Evolutionary conservation across 257 asterid genomes (phyloP).

Genomic region (Mitragyna speciosa): DNA sequence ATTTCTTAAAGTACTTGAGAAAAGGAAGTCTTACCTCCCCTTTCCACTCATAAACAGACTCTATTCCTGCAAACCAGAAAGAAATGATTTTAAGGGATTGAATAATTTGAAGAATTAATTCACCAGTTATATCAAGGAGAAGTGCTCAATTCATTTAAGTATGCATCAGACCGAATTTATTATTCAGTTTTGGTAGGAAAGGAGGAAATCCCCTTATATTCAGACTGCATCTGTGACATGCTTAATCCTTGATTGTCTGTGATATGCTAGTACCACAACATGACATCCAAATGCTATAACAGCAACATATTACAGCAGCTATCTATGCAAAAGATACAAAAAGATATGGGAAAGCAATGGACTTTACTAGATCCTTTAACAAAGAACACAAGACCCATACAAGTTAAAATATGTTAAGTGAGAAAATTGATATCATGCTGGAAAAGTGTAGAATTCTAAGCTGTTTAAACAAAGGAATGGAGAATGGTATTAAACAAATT

Average conservation of each 20-base stretch:
- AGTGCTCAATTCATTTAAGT: neutral
- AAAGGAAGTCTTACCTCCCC: conserved; percentile 62
- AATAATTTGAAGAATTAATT: neutral
- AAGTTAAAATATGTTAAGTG: neutral
- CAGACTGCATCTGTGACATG: neutral
- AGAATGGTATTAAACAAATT: too few relatives aligned
- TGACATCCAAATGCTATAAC: neutral
- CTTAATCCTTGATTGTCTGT: neutral
- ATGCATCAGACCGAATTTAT: neutral
- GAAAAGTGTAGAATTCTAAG: too few relatives aligned
- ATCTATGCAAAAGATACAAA: neutral
- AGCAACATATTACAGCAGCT: conserved; percentile 1
- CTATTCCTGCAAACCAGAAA: conserved; percentile 58
- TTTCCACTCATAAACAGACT: conserved; percentile 87
- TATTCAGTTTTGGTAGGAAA: neutral
- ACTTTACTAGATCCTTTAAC: neutral
- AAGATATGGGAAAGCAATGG: neutral
- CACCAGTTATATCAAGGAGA: neutral
- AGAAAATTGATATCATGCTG: neutral
- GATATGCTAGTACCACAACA: neutral
- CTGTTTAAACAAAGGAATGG: too few relatives aligned
- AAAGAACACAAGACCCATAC: neutral
- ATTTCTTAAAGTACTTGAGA: neutral
- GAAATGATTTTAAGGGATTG: neutral
- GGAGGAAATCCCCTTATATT: neutral